These are phyloP conservation scores for Talaromyces rugulosus DNA, from an alignment of 2,329 filamentous ascomycete species.

Conservation along the genomic window DNA sequence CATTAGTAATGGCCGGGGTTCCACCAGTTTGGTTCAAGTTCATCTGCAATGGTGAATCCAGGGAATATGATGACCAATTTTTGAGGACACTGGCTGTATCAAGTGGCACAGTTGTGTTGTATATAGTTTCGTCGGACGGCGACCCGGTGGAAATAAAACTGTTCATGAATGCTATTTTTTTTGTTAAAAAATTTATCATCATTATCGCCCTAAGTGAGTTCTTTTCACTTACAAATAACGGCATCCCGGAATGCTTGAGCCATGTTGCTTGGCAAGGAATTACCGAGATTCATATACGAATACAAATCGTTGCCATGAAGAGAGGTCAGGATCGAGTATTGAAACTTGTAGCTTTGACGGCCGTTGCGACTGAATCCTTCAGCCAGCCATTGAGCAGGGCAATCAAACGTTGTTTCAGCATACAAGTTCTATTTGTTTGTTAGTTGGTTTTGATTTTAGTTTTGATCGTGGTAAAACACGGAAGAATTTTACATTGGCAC, in stretches of 20 bases:
- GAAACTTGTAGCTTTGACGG: slow-evolving; percentile 42
- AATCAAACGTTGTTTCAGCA: slow-evolving; percentile 53
- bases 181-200: too few species aligned
- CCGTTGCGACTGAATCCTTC: slow-evolving; percentile 38
- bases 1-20: slow-evolving; percentile 11
- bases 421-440: slow-evolving; percentile 43
- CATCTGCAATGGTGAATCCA: slow-evolving; percentile 32
- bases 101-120: slow-evolving; percentile 15
- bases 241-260: slow-evolving; percentile 11
- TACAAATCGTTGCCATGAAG: slow-evolving; percentile 62
- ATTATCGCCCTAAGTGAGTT: too few species aligned
- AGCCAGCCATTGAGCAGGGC: slow-evolving; percentile 54
- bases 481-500: slow-evolving; percentile 30
- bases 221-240: too few species aligned
- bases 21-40: slow-evolving; percentile 47
- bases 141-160: slow-evolving; percentile 43
- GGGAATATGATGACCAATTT: slow-evolving; percentile 33
- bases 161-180: slow-evolving; percentile 35
- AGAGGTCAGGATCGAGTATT: slow-evolving; percentile 61
- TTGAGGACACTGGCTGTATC: slow-evolving; percentile 6
- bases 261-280: slow-evolving; percentile 7
- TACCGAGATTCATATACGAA: slow-evolving; percentile 28
- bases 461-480: not conserved
- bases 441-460: not conserved
- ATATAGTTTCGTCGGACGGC: slow-evolving; percentile 30